Evolutionary conservation across 768 basidiomycete species (phyloP).

Genomic region (Rossbeevera mucosa): DNA sequence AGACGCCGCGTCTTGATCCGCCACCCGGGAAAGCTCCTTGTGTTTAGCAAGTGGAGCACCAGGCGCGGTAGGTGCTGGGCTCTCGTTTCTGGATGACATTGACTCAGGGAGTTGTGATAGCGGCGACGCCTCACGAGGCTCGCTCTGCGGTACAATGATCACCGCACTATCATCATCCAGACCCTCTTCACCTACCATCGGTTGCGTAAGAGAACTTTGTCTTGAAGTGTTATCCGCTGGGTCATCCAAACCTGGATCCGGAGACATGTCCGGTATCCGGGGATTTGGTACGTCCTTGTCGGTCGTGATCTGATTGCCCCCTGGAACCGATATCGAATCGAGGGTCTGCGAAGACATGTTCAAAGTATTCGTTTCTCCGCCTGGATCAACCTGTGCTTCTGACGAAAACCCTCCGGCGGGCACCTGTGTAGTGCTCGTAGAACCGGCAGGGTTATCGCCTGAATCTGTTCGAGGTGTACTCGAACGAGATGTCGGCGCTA

Average conservation of each 20-base stretch:
- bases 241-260: constrained; percentile 1
- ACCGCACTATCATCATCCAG: background rate
- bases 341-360: constrained; percentile 2
- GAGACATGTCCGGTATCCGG: background rate
- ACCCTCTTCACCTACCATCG: background rate
- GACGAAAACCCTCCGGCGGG: background rate
- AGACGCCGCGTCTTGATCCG: constrained; percentile 24
- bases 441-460: background rate
- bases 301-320: background rate
- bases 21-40: constrained; percentile 24
- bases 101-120: constrained; percentile 6
- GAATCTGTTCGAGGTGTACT: constrained; percentile 15
- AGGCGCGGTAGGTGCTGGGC: background rate
- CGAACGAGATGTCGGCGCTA: constrained; percentile 8
- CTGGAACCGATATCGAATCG: constrained; percentile 4
- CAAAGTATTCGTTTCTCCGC: constrained; percentile 11
- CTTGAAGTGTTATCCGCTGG: constrained; percentile 15
- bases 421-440: background rate
- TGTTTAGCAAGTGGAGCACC: constrained; percentile 3
- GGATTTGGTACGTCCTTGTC: background rate
- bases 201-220: constrained; percentile 8
- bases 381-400: constrained; percentile 19
- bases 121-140: constrained; percentile 7
- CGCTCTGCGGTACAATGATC: background rate
- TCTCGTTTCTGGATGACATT: constrained; percentile 5